phyloP scores from a whole-genome alignment of 768 basidiomycete genomes.

The Pleurotus tuber-regium region DNA sequence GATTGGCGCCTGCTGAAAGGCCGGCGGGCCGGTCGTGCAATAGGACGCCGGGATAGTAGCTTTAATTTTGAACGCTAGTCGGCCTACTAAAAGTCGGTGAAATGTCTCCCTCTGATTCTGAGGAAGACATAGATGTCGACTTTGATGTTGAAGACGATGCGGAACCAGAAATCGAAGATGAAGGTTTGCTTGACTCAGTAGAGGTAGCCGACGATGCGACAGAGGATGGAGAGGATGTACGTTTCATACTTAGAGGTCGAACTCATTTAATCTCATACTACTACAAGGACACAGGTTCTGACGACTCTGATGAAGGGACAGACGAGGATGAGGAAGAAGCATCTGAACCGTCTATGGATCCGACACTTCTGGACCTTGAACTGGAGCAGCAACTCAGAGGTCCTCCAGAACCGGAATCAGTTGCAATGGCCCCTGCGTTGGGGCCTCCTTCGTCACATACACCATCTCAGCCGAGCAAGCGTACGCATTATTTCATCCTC shows the following conservation, averaged over 20 bases:
- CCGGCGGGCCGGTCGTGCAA: background rate
- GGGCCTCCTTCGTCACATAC: conserved; percentile 6
- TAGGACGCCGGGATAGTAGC: background rate
- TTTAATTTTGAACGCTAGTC: too few relatives aligned
- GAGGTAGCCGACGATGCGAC: conserved; percentile 58
- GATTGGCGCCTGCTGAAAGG: background rate
- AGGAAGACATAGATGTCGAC: conserved; percentile 55
- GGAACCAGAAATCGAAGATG: conserved; percentile 53
- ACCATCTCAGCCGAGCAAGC: conserved; percentile 29
- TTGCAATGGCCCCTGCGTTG: conserved; percentile 13
- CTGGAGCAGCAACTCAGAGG: conserved; percentile 16
- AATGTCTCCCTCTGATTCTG: conserved; percentile 52
- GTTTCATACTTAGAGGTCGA: conserved; percentile 23
- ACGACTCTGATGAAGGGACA: conserved; percentile 56
- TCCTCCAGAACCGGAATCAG: conserved; percentile 22
- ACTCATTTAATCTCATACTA: background rate
- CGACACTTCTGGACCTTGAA: conserved; percentile 24
- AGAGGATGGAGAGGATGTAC: conserved; percentile 68
- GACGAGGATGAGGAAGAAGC: conserved; percentile 55
- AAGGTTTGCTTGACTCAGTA: conserved; percentile 57
- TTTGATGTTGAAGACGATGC: conserved; percentile 48
- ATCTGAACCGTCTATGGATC: conserved; percentile 22
- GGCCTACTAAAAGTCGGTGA: too few relatives aligned
- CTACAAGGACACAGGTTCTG: conserved; percentile 53
- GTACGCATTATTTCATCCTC: conserved; percentile 18